phyloP scores from a whole-genome alignment of 148 eudicot species.

The Rhododendron simsii region DNA sequence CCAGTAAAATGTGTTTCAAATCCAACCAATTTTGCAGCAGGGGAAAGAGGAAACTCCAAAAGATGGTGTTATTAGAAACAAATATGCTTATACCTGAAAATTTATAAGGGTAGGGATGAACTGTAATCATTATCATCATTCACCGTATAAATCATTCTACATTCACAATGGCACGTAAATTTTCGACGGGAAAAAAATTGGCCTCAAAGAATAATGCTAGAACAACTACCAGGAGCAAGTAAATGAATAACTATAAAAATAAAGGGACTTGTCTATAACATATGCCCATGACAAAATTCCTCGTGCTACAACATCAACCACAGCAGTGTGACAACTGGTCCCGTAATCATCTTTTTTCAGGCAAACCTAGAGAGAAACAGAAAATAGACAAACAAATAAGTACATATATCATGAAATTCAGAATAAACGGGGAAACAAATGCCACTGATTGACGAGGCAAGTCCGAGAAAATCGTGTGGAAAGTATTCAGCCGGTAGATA shows the following conservation, averaged over 20 bases:
- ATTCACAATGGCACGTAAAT: conserved; percentile 1
- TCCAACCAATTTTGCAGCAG: neutral
- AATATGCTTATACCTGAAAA: neutral
- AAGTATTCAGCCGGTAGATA: neutral
- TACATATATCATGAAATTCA: neutral
- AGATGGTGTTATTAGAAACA: neutral
- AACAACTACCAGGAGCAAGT: conserved; percentile 7
- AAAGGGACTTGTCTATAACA: conserved; percentile 8
- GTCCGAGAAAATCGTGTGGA: neutral
- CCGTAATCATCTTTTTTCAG: conserved; percentile 4
- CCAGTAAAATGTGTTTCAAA: neutral
- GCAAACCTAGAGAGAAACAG: neutral
- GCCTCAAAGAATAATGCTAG: conserved; percentile 17
- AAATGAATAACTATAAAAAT: neutral
- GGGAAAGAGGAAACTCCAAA: neutral
- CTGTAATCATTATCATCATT: neutral
- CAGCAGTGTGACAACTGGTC: conserved; percentile 13
- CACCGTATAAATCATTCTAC: conserved; percentile 5
- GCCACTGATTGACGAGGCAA: no score
- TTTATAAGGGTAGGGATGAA: neutral
- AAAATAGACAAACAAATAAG: neutral
- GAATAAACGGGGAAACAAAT: neutral
- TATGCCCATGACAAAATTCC: conserved; percentile 23
- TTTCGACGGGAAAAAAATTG: neutral
- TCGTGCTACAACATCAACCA: conserved; percentile 23